Conservation (phyloP, 331 rosid species). For the Saraca asoca region DNA sequence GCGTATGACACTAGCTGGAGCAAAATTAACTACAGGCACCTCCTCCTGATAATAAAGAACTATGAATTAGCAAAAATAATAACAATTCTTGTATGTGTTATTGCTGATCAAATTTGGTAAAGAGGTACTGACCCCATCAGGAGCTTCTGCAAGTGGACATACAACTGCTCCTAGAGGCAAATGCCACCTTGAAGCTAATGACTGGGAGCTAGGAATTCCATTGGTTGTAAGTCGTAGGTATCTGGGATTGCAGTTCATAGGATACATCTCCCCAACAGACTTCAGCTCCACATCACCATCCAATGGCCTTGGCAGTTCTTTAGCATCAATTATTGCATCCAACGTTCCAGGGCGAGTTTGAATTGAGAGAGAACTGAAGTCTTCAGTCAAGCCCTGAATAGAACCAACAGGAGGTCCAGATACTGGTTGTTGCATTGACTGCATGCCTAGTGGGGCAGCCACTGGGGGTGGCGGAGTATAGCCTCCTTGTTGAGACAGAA, state of each 20-base stretch:
- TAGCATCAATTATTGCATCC: conserved; percentile 71
- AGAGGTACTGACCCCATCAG: conserved; percentile 72
- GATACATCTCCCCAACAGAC: conserved; percentile 55
- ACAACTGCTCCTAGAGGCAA: conserved; percentile 97
- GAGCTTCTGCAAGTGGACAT: conserved; percentile 96
- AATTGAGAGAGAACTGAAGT: conserved; percentile 77
- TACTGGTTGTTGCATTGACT: conserved; percentile 60
- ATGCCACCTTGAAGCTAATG: conserved; percentile 97
- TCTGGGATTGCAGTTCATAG: conserved; percentile 76
- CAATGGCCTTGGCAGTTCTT: conserved; percentile 87
- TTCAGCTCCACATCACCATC: conserved; percentile 81
- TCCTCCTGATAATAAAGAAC: conserved; percentile 65
- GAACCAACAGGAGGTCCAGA: conserved; percentile 62
- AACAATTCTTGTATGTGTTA: conserved; percentile 10
- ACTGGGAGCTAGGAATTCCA: conserved; percentile 90
- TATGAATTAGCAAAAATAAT: conserved; percentile 28
- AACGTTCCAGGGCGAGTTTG: conserved; percentile 82
- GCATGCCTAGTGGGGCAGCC: conserved; percentile 63
- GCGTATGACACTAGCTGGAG: conserved; percentile 81
- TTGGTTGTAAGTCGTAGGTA: conserved; percentile 80
- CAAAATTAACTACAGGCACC: conserved; percentile 83
- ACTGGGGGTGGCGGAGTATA: conserved; percentile 55
- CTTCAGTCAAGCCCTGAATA: conserved; percentile 82
- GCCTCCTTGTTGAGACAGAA: conserved; percentile 63
- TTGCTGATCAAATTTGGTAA: conserved; percentile 30